Base-by-base conservation (phyloP, 2,329 filamentous ascomycete genomes). In the Pezizomycotina sp. region DNA sequence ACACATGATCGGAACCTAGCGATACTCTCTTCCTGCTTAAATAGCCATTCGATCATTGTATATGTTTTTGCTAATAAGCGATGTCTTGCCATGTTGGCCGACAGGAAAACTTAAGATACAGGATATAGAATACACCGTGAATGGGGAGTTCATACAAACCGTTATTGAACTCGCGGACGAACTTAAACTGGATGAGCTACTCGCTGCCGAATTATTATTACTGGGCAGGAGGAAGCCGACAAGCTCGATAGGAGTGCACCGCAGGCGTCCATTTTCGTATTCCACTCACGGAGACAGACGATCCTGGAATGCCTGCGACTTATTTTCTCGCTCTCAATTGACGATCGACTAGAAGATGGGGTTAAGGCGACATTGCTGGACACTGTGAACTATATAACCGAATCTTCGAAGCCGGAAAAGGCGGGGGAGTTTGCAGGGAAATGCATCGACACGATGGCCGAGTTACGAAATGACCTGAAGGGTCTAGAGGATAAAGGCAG, bases 181-280 rank as follows among this genome's bases (percentile, higher is more conserved):
- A 49, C 65, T 93, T 44, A 75, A 92, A 51, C 65, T 98, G 34
- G 84, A 98, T 58, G 91, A 98, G 58, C 56, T 92, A 38, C 71
- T 89, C 50, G 77, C 86, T 12, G 79, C 82, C 6, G 67, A 69
- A 48, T 68, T 89, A 31, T 71, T 92, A 38, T 62, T 91, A 33
- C 73, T 76, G 36, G 79, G 12, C 69, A 80, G 53, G 67, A 72
- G 23, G 75, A 84, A 48, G 65, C 72, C 10, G 64, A 69, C 27
- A 63, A 69, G 10, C 63, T 83, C 4, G 81, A 81, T 43, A 71
- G 80, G 15, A 67, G 80, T 3, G 65, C 80, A 42, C 65, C 82
- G 36, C 74, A 84, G 55, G 77, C 77, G 49, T 78, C 78, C 42
- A 70, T 93, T 47, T 78, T 95, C 52, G 72, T 75, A 47, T 92